Evolutionary conservation across 1,284 basidiomycete genomes (phyloP).

Genomic region (Chalciporus sp.): DNA sequence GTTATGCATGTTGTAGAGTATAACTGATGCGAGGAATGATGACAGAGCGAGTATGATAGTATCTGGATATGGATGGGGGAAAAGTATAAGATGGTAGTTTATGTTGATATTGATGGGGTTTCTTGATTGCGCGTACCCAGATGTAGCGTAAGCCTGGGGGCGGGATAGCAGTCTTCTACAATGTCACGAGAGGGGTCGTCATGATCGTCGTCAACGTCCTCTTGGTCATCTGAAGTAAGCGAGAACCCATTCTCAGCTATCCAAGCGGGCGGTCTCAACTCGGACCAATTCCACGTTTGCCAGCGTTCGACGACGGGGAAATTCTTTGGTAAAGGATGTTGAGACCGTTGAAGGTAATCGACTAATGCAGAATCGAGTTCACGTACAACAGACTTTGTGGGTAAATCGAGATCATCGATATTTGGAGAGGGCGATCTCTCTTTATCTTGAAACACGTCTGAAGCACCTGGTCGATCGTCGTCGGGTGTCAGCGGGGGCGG

Average conservation of each 20-base stretch:
- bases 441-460: slow-evolving; percentile 18
- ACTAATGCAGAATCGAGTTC: slow-evolving; percentile 19
- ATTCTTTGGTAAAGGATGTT: slow-evolving; percentile 25
- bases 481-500: slow-evolving; percentile 42
- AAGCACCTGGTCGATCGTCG: slow-evolving; percentile 32
- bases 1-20: slow-evolving; percentile 32
- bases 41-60: slow-evolving; percentile 20
- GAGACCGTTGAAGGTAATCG: slow-evolving; percentile 23
- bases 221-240: slow-evolving; percentile 19
- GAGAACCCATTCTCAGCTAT: slow-evolving; percentile 4
- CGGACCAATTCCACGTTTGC: slow-evolving; percentile 37
- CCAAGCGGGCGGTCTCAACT: slow-evolving; percentile 33
- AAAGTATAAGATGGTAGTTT: slow-evolving; percentile 15
- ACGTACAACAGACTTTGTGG: slow-evolving; percentile 26
- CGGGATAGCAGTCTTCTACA: slow-evolving; percentile 14
- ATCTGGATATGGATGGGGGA: slow-evolving; percentile 7
- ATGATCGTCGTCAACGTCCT: slow-evolving; percentile 22
- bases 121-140: slow-evolving; percentile 15
- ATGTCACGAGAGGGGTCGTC: slow-evolving; percentile 17
- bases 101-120: slow-evolving; percentile 16
- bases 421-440: slow-evolving; percentile 28
- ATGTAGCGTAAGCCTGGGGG: slow-evolving; percentile 17
- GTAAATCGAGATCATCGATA: slow-evolving; percentile 21
- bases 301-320: slow-evolving; percentile 29
- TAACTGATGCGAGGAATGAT: slow-evolving; percentile 17